Evolutionary conservation across 768 basidiomycete species (phyloP).

Genomic region (Fistulinella prunicolor): DNA sequence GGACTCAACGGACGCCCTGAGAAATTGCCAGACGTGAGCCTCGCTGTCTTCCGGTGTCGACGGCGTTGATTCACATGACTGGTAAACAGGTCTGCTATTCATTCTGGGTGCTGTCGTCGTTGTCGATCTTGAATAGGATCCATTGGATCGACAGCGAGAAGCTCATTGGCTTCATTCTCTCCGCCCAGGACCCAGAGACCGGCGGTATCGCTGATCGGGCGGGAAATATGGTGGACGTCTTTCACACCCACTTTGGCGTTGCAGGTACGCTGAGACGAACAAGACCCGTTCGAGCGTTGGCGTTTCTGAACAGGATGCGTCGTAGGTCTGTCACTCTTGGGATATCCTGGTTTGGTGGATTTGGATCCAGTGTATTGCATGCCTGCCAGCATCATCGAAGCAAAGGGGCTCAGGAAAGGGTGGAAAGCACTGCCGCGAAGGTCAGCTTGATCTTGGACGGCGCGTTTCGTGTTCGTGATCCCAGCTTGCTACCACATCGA

Average conservation of each 20-base stretch:
- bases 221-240: slow-evolving; percentile 95
- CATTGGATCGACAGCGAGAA: slow-evolving; percentile 87
- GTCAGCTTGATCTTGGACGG: slow-evolving; percentile 19
- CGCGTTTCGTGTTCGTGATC: slow-evolving; percentile 2
- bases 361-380: slow-evolving; percentile 97
- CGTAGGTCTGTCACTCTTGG: slow-evolving; percentile 77
- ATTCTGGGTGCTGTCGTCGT: slow-evolving; percentile 90
- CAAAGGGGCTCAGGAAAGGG: slow-evolving; percentile 61
- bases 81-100: slow-evolving; percentile 77
- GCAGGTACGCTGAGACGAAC: slow-evolving; percentile 51
- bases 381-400: slow-evolving; percentile 75
- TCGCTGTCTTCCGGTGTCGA: background rate
- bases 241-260: slow-evolving; percentile 91
- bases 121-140: slow-evolving; percentile 80
- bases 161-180: slow-evolving; percentile 78
- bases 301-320: background rate
- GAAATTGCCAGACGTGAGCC: slow-evolving; percentile 89
- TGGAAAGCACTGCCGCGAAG: slow-evolving; percentile 33
- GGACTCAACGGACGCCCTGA: slow-evolving; percentile 97
- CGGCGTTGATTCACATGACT: background rate
- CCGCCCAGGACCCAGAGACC: slow-evolving; percentile 82
- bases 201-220: slow-evolving; percentile 95
- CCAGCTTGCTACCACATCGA: slow-evolving; percentile 4
- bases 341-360: slow-evolving; percentile 79
- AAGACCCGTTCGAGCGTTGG: background rate